Evolutionary conservation across 2,329 filamentous ascomycete species (phyloP).

Genomic region (Apiospora malaysiana): DNA sequence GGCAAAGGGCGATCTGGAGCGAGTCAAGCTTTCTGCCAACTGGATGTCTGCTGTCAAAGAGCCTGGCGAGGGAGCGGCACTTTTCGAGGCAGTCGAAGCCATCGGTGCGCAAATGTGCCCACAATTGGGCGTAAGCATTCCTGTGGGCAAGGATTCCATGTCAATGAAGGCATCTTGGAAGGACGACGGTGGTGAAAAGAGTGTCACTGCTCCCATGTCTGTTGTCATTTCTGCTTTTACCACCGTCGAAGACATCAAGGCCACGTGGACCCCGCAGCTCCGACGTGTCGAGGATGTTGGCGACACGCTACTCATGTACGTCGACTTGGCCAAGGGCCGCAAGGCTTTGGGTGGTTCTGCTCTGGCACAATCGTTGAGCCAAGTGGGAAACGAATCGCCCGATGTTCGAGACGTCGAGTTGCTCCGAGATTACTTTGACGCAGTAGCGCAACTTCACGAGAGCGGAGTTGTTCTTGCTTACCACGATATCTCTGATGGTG

Average conservation of each 20-base stretch:
- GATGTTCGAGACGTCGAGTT: constrained; percentile 84
- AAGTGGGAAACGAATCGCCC: constrained; percentile 83
- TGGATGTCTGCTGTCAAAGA: constrained; percentile 99
- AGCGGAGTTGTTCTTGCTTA: constrained; percentile 80
- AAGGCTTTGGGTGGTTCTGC: constrained; percentile 90
- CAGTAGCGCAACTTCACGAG: constrained; percentile 69
- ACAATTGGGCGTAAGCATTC: constrained; percentile 87
- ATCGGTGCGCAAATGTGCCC: constrained; percentile 94
- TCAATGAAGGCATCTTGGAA: constrained; percentile 99
- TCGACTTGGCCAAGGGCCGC: constrained; percentile 83
- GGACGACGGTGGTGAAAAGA: constrained; percentile 73
- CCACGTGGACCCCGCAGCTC: constrained; percentile 93
- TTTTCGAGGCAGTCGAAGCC: constrained; percentile 93
- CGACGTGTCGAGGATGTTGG: constrained; percentile 84
- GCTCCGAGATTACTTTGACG: constrained; percentile 91
- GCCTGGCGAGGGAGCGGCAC: constrained; percentile 86
- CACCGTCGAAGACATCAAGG: constrained; percentile 79
- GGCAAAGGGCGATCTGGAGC: constrained; percentile 68
- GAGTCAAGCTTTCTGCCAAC: constrained; percentile 90
- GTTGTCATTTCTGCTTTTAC: constrained; percentile 91
- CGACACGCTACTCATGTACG: constrained; percentile 85
- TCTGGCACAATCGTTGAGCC: constrained; percentile 85
- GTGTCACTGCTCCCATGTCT: constrained; percentile 91
- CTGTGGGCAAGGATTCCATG: constrained; percentile 97
- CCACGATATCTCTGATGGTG: constrained; percentile 93